Evolutionary conservation across 2,329 filamentous ascomycete species (phyloP), one percentile per base, ranked within the genome.

Genomic region (Aspergillus proliferans): DNA sequence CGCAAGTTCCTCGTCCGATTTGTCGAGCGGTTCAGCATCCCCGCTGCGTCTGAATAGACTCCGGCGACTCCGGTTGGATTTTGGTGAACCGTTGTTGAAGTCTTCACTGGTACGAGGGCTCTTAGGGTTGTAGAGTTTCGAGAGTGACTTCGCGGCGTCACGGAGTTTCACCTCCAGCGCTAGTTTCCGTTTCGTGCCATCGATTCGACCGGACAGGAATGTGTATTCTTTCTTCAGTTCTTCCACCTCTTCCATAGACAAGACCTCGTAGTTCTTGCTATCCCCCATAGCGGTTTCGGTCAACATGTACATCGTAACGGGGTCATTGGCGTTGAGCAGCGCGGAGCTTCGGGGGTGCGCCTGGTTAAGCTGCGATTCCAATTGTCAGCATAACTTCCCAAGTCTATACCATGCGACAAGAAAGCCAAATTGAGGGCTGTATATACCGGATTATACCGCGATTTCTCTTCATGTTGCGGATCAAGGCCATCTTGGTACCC

Each of bases 241-340:
- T 57, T 97, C 93, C 26, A 96, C 86, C 70, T 97, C 91, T 65
- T 95, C 90, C 58, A 92, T 87, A 0, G 91, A 88, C 52, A 98
- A 68, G 21, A 98, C 84, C 63, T 92, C 85, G 67, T 85, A 98
- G 59, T 84, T 76, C 63, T 84, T 86, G 73, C 90, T 94, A 71
- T 98, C 93, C 51, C 85, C 82, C 52, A 98, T 81, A 18, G 93
- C 93, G 18, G 89, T 97, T 73, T 97, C 92, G 53, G 93, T 91
- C 50, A 98, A 80, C 43, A 98, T 75, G 67, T 97, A 94, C 66
- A 95, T 84, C 59, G 90, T 86, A 41, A 98, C 78, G 0, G 78
- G 78, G 59, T 85, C 82, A 55, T 72, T 76, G 48, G 69, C 60
- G 47, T 75, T 71, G 22, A 71, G 59, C 21, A 70, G 59, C 28